Evolutionary conservation across 768 basidiomycete species (phyloP).

Genomic region (Leucosporidium yakuticum): DNA sequence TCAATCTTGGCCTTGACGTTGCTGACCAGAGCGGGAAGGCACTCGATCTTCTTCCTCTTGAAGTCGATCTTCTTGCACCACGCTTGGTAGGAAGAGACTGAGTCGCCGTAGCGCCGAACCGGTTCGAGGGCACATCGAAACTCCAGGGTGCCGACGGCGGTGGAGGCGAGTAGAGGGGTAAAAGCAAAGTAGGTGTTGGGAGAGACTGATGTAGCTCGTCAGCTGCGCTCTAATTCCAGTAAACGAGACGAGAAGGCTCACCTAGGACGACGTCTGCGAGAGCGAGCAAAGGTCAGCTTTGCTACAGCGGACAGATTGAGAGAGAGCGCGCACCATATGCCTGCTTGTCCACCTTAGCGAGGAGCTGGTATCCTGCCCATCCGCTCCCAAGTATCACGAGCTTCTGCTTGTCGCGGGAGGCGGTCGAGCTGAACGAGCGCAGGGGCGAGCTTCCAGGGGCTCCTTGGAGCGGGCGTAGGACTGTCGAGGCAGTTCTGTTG

Average conservation of each 20-base stretch:
- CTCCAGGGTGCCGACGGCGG: not conserved
- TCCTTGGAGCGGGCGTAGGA: no score
- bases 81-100: constrained; percentile 15
- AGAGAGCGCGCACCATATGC: no score
- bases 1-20: not conserved
- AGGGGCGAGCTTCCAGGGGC: no score
- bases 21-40: constrained; percentile 16
- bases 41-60: constrained; percentile 18
- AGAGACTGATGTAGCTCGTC: constrained; percentile 22
- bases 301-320: not conserved
- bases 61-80: constrained; percentile 42
- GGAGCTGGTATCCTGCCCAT: constrained; percentile 36
- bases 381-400: constrained; percentile 44
- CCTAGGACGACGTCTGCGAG: no score
- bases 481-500: no score
- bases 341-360: constrained; percentile 39
- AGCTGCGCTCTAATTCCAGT: not conserved
- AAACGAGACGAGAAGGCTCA: no score
- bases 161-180: constrained; percentile 35
- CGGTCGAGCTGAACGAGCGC: not conserved
- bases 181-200: constrained; percentile 35
- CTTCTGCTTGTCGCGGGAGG: constrained; percentile 26
- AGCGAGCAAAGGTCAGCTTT: not conserved
- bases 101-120: constrained; percentile 54
- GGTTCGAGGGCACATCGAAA: constrained; percentile 48